These are phyloP conservation scores for Botrytis galanthina DNA, from an alignment of 2,329 filamentous ascomycete species.

Conservation along the genomic window DNA sequence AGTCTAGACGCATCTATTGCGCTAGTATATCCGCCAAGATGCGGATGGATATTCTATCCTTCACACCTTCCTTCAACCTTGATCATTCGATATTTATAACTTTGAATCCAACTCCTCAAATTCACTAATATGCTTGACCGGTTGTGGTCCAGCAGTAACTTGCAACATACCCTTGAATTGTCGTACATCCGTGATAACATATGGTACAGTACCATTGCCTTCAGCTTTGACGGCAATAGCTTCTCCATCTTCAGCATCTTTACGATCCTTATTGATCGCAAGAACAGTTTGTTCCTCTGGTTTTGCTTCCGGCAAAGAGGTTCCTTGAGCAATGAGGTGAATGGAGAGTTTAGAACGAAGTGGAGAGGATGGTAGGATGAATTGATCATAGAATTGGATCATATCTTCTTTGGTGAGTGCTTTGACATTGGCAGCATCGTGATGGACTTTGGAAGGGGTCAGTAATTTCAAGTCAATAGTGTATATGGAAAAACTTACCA, in stretches of 20 bases:
- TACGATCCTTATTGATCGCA: slow-evolving; percentile 36
- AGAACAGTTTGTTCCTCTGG: slow-evolving; percentile 41
- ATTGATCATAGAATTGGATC: slow-evolving; percentile 71
- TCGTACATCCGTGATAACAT: slow-evolving; percentile 73
- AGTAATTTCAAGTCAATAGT: slow-evolving; percentile 15
- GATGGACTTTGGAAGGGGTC: slow-evolving; percentile 35
- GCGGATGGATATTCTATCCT: not conserved
- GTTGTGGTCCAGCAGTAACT: slow-evolving; percentile 68
- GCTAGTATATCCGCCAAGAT: not conserved
- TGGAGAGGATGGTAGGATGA: slow-evolving; percentile 71
- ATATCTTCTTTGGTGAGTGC: slow-evolving; percentile 76
- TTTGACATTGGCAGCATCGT: slow-evolving; percentile 73
- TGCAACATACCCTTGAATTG: slow-evolving; percentile 75
- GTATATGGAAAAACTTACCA: slow-evolving; percentile 51
- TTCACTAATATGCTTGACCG: slow-evolving; percentile 72
- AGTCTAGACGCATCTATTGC: slow-evolving; percentile 8
- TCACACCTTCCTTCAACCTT: not conserved
- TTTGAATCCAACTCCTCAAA: slow-evolving; percentile 87
- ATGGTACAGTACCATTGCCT: slow-evolving; percentile 51
- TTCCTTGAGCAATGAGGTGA: slow-evolving; percentile 72
- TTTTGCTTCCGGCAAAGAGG: slow-evolving; percentile 42
- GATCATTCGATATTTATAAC: slow-evolving; percentile 50
- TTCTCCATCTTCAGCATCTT: slow-evolving; percentile 31
- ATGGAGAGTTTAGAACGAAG: slow-evolving; percentile 79
- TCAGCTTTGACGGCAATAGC: slow-evolving; percentile 26